Evolutionary conservation across 2,329 filamentous ascomycete genomes (phyloP), one percentile per base, ranked within the genome.

Genomic region (Aureobasidium namibiae): DNA sequence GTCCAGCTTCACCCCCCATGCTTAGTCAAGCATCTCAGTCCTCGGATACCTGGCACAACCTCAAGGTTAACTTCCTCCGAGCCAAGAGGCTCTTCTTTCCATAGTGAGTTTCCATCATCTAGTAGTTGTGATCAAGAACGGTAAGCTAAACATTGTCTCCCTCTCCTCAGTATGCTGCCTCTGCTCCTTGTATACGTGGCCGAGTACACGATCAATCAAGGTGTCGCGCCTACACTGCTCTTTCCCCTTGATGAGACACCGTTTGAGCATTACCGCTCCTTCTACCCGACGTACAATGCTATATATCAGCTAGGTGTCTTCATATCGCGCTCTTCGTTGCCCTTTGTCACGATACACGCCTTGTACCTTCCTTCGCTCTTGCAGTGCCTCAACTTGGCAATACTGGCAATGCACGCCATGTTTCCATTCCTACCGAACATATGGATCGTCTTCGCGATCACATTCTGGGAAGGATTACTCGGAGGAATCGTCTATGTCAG

Each of bases 191-290:
- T 99, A 31, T 99, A 96, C 71, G 82, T 97, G 36, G 90, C 92
- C 60, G 94, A 99, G 76, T 99, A 99, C 72, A 95, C 89, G 59
- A 96, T 97, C 73, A 97, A 97, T 75, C 92, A 96, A 76, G 92
- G 92, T 36, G 90, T 97, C 0, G 80, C 90, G 0, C 92, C 94
- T 0, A 96, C 91, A 0, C 78, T 97, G 0, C 82, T 99, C 4
- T 99, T 96, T 69, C 90, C 92, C 0, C 78, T 96, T 0, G 69
- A 79, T 1, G 74, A 81, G 11, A 87, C 89, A 1, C 94, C 94
- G 0, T 97, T 97, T 70, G 75, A 77, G 33, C 83, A 90, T 65
- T 94, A 86, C 70, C 86, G 92, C 41, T 87, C 86, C 33, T 97
- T 96, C 72, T 99, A 99, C 68, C 92, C 92, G 0, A 90, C 92